Evolutionary conservation across 345 rosid species (phyloP).

Genomic region (Lepidium sativum): DNA sequence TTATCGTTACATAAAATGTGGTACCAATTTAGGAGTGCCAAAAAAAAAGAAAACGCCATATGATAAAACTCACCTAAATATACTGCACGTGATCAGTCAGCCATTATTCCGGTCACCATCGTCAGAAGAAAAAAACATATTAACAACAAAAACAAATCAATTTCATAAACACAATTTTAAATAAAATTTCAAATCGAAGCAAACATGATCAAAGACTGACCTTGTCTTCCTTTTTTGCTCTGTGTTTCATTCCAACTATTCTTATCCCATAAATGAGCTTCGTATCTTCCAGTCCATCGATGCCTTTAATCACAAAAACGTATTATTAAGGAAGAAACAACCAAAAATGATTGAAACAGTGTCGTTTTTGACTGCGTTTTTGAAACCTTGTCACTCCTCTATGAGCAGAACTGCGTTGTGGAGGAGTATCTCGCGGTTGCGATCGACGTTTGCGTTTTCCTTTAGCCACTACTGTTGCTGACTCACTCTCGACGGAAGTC

Average conservation of each 20-base stretch:
- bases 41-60: constrained; percentile 24
- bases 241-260: constrained; percentile 82
- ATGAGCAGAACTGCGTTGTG: constrained; percentile 78
- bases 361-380: background rate
- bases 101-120: constrained; percentile 25
- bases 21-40: constrained; percentile 13
- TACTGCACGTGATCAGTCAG: constrained; percentile 34
- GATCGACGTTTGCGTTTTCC: constrained; percentile 70
- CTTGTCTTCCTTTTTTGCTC: constrained; percentile 83
- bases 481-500: background rate
- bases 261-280: constrained; percentile 87
- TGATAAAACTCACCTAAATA: constrained; percentile 31
- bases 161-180: background rate
- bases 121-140: background rate
- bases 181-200: no score
- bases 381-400: constrained; percentile 80
- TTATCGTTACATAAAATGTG: background rate
- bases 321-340: background rate
- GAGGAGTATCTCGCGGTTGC: constrained; percentile 79
- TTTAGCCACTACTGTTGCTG: constrained; percentile 29
- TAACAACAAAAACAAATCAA: constrained; percentile 1
- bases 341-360: background rate
- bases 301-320: constrained; percentile 31
- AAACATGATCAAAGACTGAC: constrained; percentile 18
- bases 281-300: constrained; percentile 81